Evolutionary conservation across 1,139 yeast species (phyloP).

Genomic region (Sugiyamaella novakii): DNA sequence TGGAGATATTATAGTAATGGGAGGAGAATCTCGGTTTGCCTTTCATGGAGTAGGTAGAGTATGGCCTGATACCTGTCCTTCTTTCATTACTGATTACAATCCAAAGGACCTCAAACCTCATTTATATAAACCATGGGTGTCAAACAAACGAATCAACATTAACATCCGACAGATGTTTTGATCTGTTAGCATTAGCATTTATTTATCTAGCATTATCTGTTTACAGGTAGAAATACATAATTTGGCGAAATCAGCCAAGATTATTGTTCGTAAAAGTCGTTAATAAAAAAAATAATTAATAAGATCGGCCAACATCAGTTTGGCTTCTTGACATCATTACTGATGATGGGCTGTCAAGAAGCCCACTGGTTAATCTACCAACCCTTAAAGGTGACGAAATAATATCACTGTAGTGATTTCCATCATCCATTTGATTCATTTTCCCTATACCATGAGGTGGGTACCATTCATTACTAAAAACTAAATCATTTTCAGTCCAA

Average conservation of each 20-base stretch:
- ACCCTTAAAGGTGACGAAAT: slow-evolving; percentile 16
- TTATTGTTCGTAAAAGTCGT: not conserved
- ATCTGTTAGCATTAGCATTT: slow-evolving; percentile 3
- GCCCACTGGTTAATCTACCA: slow-evolving; percentile 10
- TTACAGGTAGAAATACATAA: slow-evolving; percentile 1
- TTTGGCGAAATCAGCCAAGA: too few relatives aligned
- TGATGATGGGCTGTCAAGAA: slow-evolving; percentile 19
- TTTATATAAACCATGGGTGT: slow-evolving; percentile 40
- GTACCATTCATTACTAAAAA: slow-evolving; percentile 21
- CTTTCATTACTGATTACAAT: slow-evolving; percentile 25
- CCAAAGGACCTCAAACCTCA: slow-evolving; percentile 19
- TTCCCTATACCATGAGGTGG: slow-evolving; percentile 18
- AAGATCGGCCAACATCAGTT: slow-evolving; percentile 20
- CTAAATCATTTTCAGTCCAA: slow-evolving; percentile 22
- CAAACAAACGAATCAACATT: slow-evolving; percentile 44
- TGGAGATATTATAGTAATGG: slow-evolving; percentile 49
- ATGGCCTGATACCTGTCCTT: slow-evolving; percentile 42
- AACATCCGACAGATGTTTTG: slow-evolving; percentile 47
- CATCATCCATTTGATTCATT: not conserved
- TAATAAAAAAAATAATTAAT: slow-evolving; percentile 8
- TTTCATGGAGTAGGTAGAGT: slow-evolving; percentile 49
- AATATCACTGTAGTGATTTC: slow-evolving; percentile 3
- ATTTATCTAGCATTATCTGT: not conserved
- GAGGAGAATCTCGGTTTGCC: slow-evolving; percentile 45
- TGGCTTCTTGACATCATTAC: slow-evolving; percentile 22